Evolutionary conservation across 257 asterid genomes (phyloP).

Genomic region (Fraxinus anomala): DNA sequence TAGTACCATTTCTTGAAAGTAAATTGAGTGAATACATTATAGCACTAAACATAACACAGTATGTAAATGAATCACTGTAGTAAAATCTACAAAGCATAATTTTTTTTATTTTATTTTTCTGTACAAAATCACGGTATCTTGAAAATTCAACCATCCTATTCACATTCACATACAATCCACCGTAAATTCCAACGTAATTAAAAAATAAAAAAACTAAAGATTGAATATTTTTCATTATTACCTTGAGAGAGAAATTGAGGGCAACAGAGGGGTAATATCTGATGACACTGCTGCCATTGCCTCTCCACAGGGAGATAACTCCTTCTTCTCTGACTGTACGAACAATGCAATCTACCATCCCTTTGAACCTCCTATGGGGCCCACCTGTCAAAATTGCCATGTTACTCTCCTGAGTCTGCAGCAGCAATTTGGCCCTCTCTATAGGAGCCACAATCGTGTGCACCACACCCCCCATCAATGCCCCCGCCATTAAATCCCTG

Average conservation of each 20-base stretch:
- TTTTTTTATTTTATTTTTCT: not conserved
- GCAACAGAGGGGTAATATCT: constrained; percentile 97
- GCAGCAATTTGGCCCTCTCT: constrained; percentile 89
- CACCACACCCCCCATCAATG: constrained; percentile 94
- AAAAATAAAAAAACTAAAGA: not conserved
- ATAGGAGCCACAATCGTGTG: constrained; percentile 97
- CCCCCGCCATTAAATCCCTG: constrained; percentile 87
- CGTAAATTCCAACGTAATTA: not conserved
- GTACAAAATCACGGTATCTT: constrained; percentile 12
- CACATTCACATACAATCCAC: not conserved
- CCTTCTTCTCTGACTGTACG: constrained; percentile 88
- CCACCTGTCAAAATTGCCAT: constrained; percentile 69
- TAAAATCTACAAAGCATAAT: not conserved
- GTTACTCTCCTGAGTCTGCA: constrained; percentile 98
- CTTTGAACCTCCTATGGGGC: constrained; percentile 80
- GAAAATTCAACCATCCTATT: constrained; percentile 11
- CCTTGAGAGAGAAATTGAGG: constrained; percentile 98
- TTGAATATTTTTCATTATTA: constrained; percentile 16
- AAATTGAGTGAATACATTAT: not conserved
- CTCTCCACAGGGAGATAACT: constrained; percentile 88
- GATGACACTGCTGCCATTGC: constrained; percentile 94
- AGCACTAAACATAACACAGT: not conserved
- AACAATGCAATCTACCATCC: constrained; percentile 85
- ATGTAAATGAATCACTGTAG: constrained; percentile 4
- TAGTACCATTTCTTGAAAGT: constrained; percentile 1